Evolutionary conservation across 495 filamentous ascomycete species (phyloP).

Genomic region (Aspergillus sclerotiicarbonarius): DNA sequence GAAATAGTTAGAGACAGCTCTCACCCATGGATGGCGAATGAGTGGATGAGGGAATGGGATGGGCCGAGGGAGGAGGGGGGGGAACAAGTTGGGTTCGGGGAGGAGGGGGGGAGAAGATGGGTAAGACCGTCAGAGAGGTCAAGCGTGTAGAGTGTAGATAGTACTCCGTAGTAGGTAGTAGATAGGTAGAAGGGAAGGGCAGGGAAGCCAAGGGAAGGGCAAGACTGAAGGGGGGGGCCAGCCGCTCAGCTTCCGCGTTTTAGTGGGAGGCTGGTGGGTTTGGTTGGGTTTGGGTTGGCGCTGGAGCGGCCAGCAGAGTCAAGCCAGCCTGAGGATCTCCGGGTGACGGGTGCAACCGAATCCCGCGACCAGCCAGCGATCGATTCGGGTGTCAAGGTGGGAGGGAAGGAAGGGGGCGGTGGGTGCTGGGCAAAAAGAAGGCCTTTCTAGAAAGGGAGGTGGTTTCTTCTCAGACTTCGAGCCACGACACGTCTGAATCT

Average conservation of each 20-base stretch:
- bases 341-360: slow-evolving; percentile 9
- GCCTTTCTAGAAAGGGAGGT: neutral
- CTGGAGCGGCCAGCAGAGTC: slow-evolving; percentile 7
- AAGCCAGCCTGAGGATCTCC: neutral
- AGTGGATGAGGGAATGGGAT: slow-evolving; percentile 14
- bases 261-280: slow-evolving; percentile 23
- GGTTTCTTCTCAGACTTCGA: neutral
- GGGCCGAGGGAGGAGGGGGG: slow-evolving; percentile 14
- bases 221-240: neutral
- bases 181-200: too few relatives aligned
- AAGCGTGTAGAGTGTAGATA: too few relatives aligned
- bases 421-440: neutral
- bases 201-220: slow-evolving; percentile 6
- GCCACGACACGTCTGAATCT: neutral
- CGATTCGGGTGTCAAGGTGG: neutral
- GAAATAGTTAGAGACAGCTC: slow-evolving; percentile 12
- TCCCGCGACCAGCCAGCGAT: neutral
- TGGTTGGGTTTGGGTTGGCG: slow-evolving; percentile 7
- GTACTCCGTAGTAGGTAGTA: too few relatives aligned
- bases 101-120: slow-evolving; percentile 2
- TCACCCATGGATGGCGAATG: slow-evolving; percentile 13
- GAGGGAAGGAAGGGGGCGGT: neutral
- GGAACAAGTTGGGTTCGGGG: slow-evolving; percentile 12
- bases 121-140: neutral
- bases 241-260: slow-evolving; percentile 21